Base-by-base conservation (phyloP, 306 rosid species). In the Leucaena leucocephala region DNA sequence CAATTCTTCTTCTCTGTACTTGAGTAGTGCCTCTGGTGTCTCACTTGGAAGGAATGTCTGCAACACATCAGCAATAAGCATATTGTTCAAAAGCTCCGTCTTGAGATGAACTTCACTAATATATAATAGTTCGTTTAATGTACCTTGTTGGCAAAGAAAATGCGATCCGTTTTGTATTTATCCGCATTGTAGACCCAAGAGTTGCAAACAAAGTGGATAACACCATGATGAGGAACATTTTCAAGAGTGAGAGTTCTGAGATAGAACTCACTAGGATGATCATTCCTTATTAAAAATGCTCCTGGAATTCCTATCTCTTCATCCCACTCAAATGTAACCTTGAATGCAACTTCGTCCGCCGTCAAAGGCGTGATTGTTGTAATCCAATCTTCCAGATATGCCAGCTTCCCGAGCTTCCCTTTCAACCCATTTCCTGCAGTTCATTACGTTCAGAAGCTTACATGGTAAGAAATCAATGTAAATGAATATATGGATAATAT, bases 71-170 rank as follows among this genome's bases (percentile, higher is more conserved):
- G 12, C 46, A 68, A 17, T 11, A 42, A 57, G 57, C 44, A 49
- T 15, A 74, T 8, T 17, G 11, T 14, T 73, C 36, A 19, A 43
- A 55, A 52, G 67, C n/a, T 61, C 42, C 40, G 13, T 61, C 40
- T 27, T 10, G 7, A 13, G 27, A 54, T 57, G 11, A 69, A 70
- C 10, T 8, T 8, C 2, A 8, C 6, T 6, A 21, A 19, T 27
- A 34, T 7, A 33, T 1, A 72, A 15, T 39, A 52, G 4, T 65
- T n/a, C 17, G 17, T 46, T 68, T 40, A 55, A 22, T 40, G 70
- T 82, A 90, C 97, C 95, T 90, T 82, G 90, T 91, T 94, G 27
- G 81, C 58, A 79, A 94, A 94, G 91, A 94, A 94, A 80, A 91
- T 70, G 4, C 97, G 91, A 52, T 88, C 91, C 14, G 65, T 90